Conservation (phyloP, 2,329 filamentous ascomycete species). For the Cryphonectria carpinicola region DNA sequence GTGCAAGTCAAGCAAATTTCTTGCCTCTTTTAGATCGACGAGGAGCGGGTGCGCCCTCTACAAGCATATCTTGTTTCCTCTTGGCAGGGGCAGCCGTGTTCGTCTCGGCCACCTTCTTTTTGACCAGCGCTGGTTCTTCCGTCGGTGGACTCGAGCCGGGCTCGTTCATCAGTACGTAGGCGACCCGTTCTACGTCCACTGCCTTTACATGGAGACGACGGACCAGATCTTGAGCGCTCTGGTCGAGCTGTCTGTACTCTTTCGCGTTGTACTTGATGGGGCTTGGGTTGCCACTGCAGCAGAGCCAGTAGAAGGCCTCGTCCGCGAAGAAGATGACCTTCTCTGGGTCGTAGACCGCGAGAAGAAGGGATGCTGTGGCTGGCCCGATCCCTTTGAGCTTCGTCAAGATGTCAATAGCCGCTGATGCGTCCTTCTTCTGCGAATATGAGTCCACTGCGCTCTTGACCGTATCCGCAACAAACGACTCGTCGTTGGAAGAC, state of each 20-base stretch:
- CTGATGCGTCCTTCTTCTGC: slow-evolving; percentile 39
- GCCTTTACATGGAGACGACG: slow-evolving; percentile 58
- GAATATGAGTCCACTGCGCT: slow-evolving; percentile 55
- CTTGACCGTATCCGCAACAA: slow-evolving; percentile 53
- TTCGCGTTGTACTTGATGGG: slow-evolving; percentile 70
- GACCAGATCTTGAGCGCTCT: slow-evolving; percentile 46
- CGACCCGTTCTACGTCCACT: slow-evolving; percentile 70
- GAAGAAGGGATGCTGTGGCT: slow-evolving; percentile 75
- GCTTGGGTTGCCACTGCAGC: slow-evolving; percentile 53
- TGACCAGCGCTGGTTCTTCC: slow-evolving; percentile 4
- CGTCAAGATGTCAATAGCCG: slow-evolving; percentile 58
- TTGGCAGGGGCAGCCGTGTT: slow-evolving; percentile 11
- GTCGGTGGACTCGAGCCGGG: background rate
- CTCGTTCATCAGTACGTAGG: slow-evolving; percentile 67
- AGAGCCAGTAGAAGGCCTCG: slow-evolving; percentile 75
- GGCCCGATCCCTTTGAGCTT: slow-evolving; percentile 76
- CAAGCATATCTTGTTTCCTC: slow-evolving; percentile 18
- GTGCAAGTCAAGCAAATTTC: slow-evolving; percentile 6
- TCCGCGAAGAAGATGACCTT: slow-evolving; percentile 77
- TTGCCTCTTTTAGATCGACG: slow-evolving; percentile 25
- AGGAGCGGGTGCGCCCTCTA: slow-evolving; percentile 17
- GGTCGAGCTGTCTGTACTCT: slow-evolving; percentile 66
- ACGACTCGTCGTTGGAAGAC: slow-evolving; percentile 59
- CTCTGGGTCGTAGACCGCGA: slow-evolving; percentile 65
- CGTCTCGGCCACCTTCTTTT: slow-evolving; percentile 16